Conservation (phyloP, 371 early-diverging fungal species). For the Zychaea mexicana region DNA sequence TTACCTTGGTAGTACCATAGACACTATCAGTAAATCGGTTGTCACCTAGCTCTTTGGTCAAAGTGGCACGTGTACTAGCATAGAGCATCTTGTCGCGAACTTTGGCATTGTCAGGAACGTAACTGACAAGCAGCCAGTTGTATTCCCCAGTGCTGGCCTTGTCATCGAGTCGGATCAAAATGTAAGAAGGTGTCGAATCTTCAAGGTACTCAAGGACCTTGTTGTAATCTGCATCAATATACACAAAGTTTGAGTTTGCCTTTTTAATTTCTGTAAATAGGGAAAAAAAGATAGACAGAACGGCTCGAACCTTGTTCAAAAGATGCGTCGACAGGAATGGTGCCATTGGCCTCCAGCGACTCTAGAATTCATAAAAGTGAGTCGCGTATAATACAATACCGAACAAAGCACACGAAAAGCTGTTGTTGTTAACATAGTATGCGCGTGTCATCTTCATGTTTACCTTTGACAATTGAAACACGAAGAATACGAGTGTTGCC, state of each 20-base stretch:
- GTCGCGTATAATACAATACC: no score
- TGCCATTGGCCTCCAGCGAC: not conserved
- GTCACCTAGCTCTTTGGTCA: conserved; percentile 80
- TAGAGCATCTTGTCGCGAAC: conserved; percentile 91
- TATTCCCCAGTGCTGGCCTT: conserved; percentile 44
- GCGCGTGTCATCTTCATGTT: conserved; percentile 1
- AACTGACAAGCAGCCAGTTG: conserved; percentile 78
- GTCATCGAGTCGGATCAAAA: conserved; percentile 68
- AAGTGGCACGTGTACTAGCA: conserved; percentile 77
- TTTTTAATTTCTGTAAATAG: no score
- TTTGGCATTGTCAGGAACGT: conserved; percentile 79
- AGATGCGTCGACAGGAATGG: conserved; percentile 19
- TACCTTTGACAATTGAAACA: conserved; percentile 53
- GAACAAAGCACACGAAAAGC: no score
- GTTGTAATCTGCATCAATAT: conserved; percentile 49
- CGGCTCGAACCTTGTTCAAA: conserved; percentile 60
- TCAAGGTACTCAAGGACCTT: conserved; percentile 52
- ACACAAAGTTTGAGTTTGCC: no score
- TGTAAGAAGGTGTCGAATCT: conserved; percentile 64
- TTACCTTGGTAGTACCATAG: conserved; percentile 72
- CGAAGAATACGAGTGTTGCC: conserved; percentile 48
- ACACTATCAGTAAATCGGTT: conserved; percentile 76
- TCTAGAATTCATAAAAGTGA: conserved; percentile 1
- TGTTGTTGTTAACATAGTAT: no score
- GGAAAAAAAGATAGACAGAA: not conserved